A percentile compares a stretch with the other conserved stretches of the same genome.
These are phyloP conservation scores for Zymoseptoria tritici DNA, from an alignment of 2,329 filamentous ascomycete species.

Conservation along the genomic window DNA sequence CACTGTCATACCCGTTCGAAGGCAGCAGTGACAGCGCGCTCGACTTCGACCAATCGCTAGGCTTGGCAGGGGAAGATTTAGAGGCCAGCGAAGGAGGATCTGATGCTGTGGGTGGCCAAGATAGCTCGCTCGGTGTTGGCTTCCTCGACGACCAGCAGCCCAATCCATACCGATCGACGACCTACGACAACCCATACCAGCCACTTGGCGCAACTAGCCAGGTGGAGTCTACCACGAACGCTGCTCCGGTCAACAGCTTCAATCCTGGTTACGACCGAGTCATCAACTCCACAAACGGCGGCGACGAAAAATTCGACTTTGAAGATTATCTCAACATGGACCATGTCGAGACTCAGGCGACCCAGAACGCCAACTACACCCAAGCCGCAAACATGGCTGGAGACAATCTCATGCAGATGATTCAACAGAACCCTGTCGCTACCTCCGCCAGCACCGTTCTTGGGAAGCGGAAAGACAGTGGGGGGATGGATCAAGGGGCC, in stretches of 20 bases:
- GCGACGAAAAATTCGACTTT: not conserved
- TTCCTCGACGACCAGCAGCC: not conserved
- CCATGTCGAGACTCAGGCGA: not conserved
- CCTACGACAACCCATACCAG: not conserved
- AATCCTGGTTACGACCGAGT: not conserved
- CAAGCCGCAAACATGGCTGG: constrained; percentile 2
- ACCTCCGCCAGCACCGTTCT: not conserved
- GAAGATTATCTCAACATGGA: not conserved
- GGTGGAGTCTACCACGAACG: not conserved
- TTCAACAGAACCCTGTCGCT: not conserved
- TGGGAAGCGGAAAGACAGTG: constrained; percentile 17
- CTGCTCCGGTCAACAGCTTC: not conserved
- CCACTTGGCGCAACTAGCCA: not conserved
- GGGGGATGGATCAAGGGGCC: no score
- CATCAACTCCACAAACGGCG: not conserved
- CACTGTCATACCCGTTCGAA: not conserved
- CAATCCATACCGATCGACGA: not conserved
- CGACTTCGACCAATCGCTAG: not conserved
- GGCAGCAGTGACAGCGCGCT: not conserved
- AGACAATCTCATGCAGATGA: not conserved
- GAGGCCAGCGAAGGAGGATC: not conserved
- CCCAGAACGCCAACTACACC: constrained; percentile 3
- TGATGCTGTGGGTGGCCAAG: not conserved
- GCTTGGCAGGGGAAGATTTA: not conserved
- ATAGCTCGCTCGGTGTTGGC: not conserved